phyloP scores from a whole-genome alignment of 75 land plant genomes.

The Picea sitchensis region DNA sequence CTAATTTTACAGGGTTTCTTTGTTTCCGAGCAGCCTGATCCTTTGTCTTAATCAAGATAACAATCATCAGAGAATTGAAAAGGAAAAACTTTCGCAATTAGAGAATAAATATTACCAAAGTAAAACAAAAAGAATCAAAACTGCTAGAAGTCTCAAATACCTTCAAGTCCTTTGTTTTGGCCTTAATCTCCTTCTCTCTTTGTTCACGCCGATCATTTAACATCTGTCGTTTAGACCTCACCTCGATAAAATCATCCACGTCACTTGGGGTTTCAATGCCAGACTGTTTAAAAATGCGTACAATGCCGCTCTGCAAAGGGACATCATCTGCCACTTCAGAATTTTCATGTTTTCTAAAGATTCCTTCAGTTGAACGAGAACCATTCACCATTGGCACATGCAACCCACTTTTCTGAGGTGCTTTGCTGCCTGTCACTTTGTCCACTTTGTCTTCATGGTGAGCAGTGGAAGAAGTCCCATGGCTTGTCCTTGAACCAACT shows the following conservation, averaged over 20 bases:
- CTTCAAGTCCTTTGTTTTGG: constrained; percentile 66
- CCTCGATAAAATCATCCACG: constrained; percentile 94
- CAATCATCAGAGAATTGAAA: not conserved
- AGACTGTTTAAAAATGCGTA: constrained; percentile 72
- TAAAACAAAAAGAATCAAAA: not conserved
- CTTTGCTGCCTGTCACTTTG: constrained; percentile 23
- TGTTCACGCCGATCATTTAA: constrained; percentile 79
- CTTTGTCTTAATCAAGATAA: constrained; percentile 25
- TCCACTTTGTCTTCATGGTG: constrained; percentile 14
- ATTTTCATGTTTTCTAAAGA: constrained; percentile 32
- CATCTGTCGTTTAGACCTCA: constrained; percentile 90
- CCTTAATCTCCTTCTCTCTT: constrained; percentile 74
- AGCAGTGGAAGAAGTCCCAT: constrained; percentile 2
- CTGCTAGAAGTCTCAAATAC: constrained; percentile 22
- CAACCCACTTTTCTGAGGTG: constrained; percentile 22
- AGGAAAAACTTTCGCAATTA: not conserved
- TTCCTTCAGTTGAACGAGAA: constrained; percentile 28
- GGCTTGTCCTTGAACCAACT: constrained; percentile 2
- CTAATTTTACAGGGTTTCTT: constrained; percentile 18
- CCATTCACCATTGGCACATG: constrained; percentile 2
- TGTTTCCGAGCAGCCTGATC: constrained; percentile 53
- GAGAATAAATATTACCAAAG: constrained; percentile 4
- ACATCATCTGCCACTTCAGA: constrained; percentile 56
- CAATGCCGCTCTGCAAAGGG: constrained; percentile 69
- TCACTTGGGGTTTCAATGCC: constrained; percentile 85